Percentiles rank a stretch among this genome's conserved stretches.
Conservation (phyloP, 768 basidiomycete genomes). For the Rickenella mellea region DNA sequence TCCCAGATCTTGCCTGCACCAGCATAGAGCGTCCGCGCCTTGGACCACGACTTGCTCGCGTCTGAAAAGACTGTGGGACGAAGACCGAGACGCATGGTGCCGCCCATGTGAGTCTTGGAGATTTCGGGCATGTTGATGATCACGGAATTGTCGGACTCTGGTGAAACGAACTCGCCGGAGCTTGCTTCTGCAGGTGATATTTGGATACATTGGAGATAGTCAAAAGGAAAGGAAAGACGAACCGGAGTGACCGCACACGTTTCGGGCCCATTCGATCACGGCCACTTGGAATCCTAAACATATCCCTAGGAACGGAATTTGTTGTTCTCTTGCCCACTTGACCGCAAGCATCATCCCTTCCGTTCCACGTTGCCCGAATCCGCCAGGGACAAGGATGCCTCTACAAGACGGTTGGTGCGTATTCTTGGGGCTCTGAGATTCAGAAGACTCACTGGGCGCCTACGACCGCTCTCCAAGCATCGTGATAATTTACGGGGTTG, state of each 20-base stretch:
- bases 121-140: slow-evolving; percentile 99
- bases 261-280: slow-evolving; percentile 89
- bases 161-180: slow-evolving; percentile 78
- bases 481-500: slow-evolving; percentile 83
- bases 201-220: background rate
- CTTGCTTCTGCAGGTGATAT: slow-evolving; percentile 53
- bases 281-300: slow-evolving; percentile 97
- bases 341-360: slow-evolving; percentile 99
- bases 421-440: background rate
- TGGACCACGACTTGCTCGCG: slow-evolving; percentile 61
- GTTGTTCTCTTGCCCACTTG: slow-evolving; percentile 93
- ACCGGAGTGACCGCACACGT: slow-evolving; percentile 68
- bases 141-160: slow-evolving; percentile 35
- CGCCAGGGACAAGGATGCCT: slow-evolving; percentile 95
- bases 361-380: slow-evolving; percentile 87
- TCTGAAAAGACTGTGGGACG: slow-evolving; percentile 88
- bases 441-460: slow-evolving; percentile 60
- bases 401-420: slow-evolving; percentile 26
- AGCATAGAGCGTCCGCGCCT: slow-evolving; percentile 73
- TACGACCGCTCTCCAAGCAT: slow-evolving; percentile 90
- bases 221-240: slow-evolving; percentile 9
- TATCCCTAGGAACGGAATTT: slow-evolving; percentile 90
- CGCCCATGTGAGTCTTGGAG: slow-evolving; percentile 95
- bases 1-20: slow-evolving; percentile 84
- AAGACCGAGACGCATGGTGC: slow-evolving; percentile 98